Base-by-base conservation (phyloP, 2,329 filamentous ascomycete species). In the Rutstroemia sp. region DNA sequence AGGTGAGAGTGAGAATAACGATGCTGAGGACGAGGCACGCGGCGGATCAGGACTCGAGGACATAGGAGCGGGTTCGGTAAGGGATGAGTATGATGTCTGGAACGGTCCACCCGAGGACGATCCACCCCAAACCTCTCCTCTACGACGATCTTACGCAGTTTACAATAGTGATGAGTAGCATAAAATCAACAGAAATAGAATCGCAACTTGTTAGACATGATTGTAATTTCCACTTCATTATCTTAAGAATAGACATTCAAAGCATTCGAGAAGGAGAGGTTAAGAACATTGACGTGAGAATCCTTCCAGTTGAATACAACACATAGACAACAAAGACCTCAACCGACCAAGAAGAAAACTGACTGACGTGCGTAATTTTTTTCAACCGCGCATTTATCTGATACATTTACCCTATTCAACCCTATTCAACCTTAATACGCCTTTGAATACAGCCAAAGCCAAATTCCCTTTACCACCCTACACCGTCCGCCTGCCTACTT, bases 351-450 rank as follows among this genome's bases (percentile, higher is more conserved):
- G 51, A 38, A 51, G 25, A 45, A 44, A 30, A 34, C 25, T 37
- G 44, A 34, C 25, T 37, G 44, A 7, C 37, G 38, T 48, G 53
- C 27, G 44, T 19, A 25, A 16, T n/a, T 47, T 44, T 51, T 45
- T 45, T 56, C n/a, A 56, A 47, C 47, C 53, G 45, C 37, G 5
- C n/a, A 17, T 34, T 34, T 10, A 44, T 19, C 37, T 19, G 30
- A 19, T 59, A 64, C 47, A 54, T 57, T 54, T 61, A 45, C 61
- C 56, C 60, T 62, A 63, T 63, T 64, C 58, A 65, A 65, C 60
- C 62, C 9, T 34, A 34, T 34, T 27, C 25, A 27, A 27, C 25
- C 25, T 27, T 27, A 53, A 30, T 53, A 66, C 63, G 63, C 62
- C 64, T 59, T 59, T 57, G 63, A 53, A 56, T 51, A 56, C 38